Percentiles rank a stretch among this genome's conserved stretches.
These are phyloP conservation scores for Komagataella pseudopastoris DNA, from an alignment of 805 yeast species.

Conservation along the genomic window DNA sequence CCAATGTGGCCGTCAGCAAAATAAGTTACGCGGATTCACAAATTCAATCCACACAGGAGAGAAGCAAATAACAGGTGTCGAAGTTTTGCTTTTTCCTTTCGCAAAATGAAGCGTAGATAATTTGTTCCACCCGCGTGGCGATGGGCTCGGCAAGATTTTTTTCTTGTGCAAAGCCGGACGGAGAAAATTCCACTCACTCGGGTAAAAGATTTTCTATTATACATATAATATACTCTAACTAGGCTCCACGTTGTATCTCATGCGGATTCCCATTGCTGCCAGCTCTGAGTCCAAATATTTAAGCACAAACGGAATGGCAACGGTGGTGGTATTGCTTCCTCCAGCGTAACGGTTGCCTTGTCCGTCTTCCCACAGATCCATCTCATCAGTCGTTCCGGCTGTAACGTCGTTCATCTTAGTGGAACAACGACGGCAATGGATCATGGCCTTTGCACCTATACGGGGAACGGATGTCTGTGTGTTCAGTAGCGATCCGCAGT, in stretches of 20 bases:
- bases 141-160: background rate
- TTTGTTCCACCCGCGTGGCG: background rate
- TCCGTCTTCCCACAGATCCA: conserved; percentile 94
- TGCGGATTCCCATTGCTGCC: conserved; percentile 94
- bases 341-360: conserved; percentile 86
- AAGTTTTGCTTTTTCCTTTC: background rate
- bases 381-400: conserved; percentile 42
- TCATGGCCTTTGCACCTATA: conserved; percentile 65
- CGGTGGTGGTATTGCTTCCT: conserved; percentile 87
- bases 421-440: conserved; percentile 90
- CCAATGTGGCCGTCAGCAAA: background rate
- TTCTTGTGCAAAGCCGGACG: background rate
- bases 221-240: conserved; percentile 10
- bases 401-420: conserved; percentile 45
- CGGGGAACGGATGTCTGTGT: conserved; percentile 88
- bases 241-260: conserved; percentile 80
- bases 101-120: background rate
- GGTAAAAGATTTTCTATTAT: background rate
- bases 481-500: conserved; percentile 84
- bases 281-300: conserved; percentile 90
- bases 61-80: background rate
- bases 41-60: background rate
- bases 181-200: background rate
- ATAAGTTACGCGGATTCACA: background rate
- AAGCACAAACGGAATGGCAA: conserved; percentile 93